These are phyloP conservation scores for Phylloporus rhodoxanthus DNA, from an alignment of 768 basidiomycete genomes.

Conservation along the genomic window DNA sequence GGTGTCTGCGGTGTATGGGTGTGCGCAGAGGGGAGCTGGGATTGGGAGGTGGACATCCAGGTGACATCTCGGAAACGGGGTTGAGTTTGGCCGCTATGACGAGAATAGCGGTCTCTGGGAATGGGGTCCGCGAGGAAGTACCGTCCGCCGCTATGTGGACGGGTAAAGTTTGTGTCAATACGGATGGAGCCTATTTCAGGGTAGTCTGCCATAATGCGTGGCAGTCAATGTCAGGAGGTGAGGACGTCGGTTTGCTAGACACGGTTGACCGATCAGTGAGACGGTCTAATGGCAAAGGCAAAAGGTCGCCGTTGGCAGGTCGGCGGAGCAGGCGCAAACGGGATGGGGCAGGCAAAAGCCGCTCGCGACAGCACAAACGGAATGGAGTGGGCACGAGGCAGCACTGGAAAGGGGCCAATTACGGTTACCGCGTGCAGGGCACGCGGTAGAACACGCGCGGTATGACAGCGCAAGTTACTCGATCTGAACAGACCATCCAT, in stretches of 20 bases:
- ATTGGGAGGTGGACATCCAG: constrained; percentile 27
- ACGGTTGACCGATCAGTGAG: background rate
- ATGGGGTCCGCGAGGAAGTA: constrained; percentile 23
- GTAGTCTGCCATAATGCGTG: constrained; percentile 23
- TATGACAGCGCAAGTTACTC: too few species aligned
- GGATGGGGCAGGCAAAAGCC: constrained; percentile 20
- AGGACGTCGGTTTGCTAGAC: background rate
- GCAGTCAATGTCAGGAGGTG: background rate
- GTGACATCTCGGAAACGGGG: constrained; percentile 27
- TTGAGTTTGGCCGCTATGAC: constrained; percentile 23
- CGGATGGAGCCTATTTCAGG: constrained; percentile 21
- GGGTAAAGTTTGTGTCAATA: constrained; percentile 27
- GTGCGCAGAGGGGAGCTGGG: constrained; percentile 24
- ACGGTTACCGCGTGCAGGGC: constrained; percentile 13
- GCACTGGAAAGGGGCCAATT: constrained; percentile 23
- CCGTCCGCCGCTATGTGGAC: constrained; percentile 24
- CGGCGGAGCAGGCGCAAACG: constrained; percentile 22
- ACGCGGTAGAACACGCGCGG: constrained; percentile 10
- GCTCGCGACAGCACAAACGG: constrained; percentile 11
- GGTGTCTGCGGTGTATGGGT: constrained; percentile 27
- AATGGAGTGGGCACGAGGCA: constrained; percentile 28
- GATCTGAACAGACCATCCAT: background rate
- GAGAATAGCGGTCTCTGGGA: constrained; percentile 27
- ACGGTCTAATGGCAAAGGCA: background rate
- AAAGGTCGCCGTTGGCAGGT: constrained; percentile 3